Base-by-base conservation (phyloP, 208 protist genomes). In the Crithidia fasciculata region DNA sequence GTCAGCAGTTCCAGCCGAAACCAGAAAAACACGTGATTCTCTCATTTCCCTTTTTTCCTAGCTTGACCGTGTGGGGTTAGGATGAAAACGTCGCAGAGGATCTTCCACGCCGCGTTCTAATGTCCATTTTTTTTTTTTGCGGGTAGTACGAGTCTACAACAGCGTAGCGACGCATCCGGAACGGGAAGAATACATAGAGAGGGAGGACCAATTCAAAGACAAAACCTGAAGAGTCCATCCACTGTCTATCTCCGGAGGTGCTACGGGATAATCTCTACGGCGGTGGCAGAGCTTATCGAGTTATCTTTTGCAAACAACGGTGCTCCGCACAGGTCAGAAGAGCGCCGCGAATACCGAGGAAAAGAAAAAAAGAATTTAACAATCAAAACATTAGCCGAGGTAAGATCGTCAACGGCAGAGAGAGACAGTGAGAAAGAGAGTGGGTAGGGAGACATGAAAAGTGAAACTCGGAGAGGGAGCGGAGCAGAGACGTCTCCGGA, bases 61-160 rank as follows among this genome's bases (percentile, higher is more conserved):
- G 28, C 28, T 28, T 28, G 28, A 28, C 0, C 28, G 28, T 1
- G 28, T 28, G 28, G 28, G 28, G 45, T 49, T 49, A 2, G 7
- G 2, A 49, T 8, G 12, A 49, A 49, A 49, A 2, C 45, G 9
- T 15, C 9, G 12, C 45, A 49, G 7, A 13, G 12, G 7, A 49
- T 49, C 7, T 49, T 15, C 2, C 12, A 49, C 45, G 45, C 45
- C 7, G 45, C 7, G 45, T 13, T 28, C 28, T 28, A 28, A 1
- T 28, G 45, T 49, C 45, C 9, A 13, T 49, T 49, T 49, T 8
- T 40, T 13, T 18, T n/a, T 53, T 13, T 13, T 0, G 5, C 13
- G 47, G n/a, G 41, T 4, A 49, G 40, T 64, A 44, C 16, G 69
- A 28, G 63, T 86, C 40, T 86, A 83, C 40, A 86, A 70, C 62